A percentile compares a stretch with the other conserved stretches of the same genome.
Evolutionary conservation across 257 asterid species (phyloP).

Genomic region (Rubia yunnanensis): DNA sequence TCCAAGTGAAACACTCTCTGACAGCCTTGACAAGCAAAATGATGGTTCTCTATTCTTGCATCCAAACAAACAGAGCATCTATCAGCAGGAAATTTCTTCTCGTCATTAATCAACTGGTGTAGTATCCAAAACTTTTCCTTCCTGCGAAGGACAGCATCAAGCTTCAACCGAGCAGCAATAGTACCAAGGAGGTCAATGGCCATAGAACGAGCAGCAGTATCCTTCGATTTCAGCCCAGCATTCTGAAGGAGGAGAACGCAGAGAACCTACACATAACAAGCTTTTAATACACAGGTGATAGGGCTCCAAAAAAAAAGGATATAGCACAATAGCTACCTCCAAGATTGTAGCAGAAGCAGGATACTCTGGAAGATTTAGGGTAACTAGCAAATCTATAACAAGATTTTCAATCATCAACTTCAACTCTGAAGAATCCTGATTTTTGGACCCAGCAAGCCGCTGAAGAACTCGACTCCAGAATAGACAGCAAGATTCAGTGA

Average conservation of each 20-base stretch:
- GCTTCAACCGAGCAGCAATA: conserved; percentile 92
- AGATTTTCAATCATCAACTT: conserved; percentile 90
- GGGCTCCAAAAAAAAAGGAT: conserved; percentile 9
- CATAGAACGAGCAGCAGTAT: conserved; percentile 80
- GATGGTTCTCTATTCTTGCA: conserved; percentile 40
- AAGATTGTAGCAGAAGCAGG: conserved; percentile 91
- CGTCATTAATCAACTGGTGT: conserved; percentile 42
- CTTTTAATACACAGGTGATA: conserved; percentile 23
- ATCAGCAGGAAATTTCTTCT: conserved; percentile 37
- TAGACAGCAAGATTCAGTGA: conserved; percentile 90
- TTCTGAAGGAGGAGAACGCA: conserved; percentile 95
- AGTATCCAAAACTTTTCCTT: conserved; percentile 81
- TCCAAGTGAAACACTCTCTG: conserved; percentile 68
- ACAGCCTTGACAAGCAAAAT: conserved; percentile 68
- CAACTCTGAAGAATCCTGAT: conserved; percentile 82
- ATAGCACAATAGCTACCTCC: conserved; percentile 50
- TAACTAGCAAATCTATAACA: conserved; percentile 81
- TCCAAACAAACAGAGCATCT: conserved; percentile 75
- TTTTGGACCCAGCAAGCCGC: conserved; percentile 74
- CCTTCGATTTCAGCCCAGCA: conserved; percentile 93
- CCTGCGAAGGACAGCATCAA: conserved; percentile 66
- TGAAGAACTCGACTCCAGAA: conserved; percentile 99
- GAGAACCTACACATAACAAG: conserved; percentile 62
- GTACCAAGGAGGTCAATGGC: conserved; percentile 99
- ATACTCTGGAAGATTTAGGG: conserved; percentile 90